These are phyloP conservation scores for Insectozyma bohioensis DNA, from an alignment of 1,139 yeast genomes.

Conservation along the genomic window DNA sequence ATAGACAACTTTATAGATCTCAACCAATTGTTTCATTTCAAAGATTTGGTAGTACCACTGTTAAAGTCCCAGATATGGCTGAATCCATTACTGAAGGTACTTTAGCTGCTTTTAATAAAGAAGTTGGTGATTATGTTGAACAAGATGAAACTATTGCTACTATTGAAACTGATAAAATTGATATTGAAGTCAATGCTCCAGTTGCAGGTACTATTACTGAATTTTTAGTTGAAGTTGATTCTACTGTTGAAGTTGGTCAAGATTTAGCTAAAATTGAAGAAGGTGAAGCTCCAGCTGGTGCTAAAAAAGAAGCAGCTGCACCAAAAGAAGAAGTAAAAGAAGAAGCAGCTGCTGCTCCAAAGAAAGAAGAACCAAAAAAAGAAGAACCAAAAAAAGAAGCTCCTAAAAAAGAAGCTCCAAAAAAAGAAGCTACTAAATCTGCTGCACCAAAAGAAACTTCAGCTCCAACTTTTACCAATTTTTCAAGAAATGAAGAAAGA, in stretches of 20 bases:
- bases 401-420: constrained; percentile 34
- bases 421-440: constrained; percentile 18
- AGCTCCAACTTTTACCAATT: constrained; percentile 55
- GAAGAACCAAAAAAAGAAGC: constrained; percentile 30
- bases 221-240: constrained; percentile 80
- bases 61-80: constrained; percentile 98
- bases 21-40: constrained; percentile 22
- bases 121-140: constrained; percentile 86
- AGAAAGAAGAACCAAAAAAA: constrained; percentile 17
- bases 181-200: constrained; percentile 95
- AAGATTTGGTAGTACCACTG: constrained; percentile 50
- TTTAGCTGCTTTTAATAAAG: constrained; percentile 70
- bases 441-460: too few relatives aligned
- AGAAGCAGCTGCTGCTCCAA: constrained; percentile 34
- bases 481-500: constrained; percentile 83
- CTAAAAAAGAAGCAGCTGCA: constrained; percentile 27
- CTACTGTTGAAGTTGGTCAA: constrained; percentile 96
- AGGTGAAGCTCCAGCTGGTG: constrained; percentile 79
- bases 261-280: constrained; percentile 87
- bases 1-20: too few relatives aligned
- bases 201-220: constrained; percentile 88
- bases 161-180: constrained; percentile 97
- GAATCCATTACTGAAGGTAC: constrained; percentile 99
- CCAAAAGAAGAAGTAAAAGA: constrained; percentile 42
- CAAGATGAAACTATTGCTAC: constrained; percentile 94